phyloP scores from a whole-genome alignment of 2,329 filamentous ascomycete species.

The Phyllosticta paracitricarpa region DNA sequence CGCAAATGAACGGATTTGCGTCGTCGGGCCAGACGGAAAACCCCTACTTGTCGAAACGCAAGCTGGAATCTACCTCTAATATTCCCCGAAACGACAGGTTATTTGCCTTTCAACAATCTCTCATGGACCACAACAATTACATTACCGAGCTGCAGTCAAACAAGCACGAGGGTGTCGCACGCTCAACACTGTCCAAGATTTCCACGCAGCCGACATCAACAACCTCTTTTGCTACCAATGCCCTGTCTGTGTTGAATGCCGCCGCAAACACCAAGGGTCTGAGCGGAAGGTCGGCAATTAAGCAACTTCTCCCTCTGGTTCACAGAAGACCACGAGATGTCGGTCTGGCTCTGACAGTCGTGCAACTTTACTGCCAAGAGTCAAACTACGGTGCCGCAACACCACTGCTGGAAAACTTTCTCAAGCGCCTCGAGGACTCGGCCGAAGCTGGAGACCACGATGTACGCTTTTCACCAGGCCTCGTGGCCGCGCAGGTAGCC shows the following conservation, averaged over 20 bases:
- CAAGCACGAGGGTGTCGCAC: constrained; percentile 57
- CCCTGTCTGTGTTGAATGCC: constrained; percentile 56
- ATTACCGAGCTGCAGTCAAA: constrained; percentile 55
- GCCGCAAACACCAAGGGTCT: constrained; percentile 60
- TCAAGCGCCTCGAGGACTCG: constrained; percentile 59
- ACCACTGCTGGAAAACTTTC: constrained; percentile 63
- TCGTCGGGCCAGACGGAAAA: constrained; percentile 43
- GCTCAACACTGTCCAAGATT: constrained; percentile 39
- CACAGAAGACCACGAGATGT: constrained; percentile 70
- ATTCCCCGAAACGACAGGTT: constrained; percentile 51
- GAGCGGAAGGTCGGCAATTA: constrained; percentile 58
- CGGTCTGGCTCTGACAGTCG: constrained; percentile 66
- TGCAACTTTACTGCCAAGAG: constrained; percentile 68
- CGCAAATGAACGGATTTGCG: constrained; percentile 54
- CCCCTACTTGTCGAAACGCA: constrained; percentile 56
- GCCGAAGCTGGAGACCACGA: constrained; percentile 49
- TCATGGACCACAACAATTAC: constrained; percentile 53
- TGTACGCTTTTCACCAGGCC: constrained; percentile 70
- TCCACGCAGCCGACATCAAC: constrained; percentile 27
- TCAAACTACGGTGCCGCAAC: constrained; percentile 66
- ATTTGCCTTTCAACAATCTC: constrained; percentile 60
- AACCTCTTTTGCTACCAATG: constrained; percentile 41
- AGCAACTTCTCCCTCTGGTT: constrained; percentile 57
- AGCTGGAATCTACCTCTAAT: constrained; percentile 40
- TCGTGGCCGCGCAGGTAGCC: constrained; percentile 70